A percentile compares a stretch with the other conserved stretches of the same genome.
These are phyloP conservation scores for Flaveria bidentis DNA, from an alignment of 129 eudicot species.

Conservation along the genomic window DNA sequence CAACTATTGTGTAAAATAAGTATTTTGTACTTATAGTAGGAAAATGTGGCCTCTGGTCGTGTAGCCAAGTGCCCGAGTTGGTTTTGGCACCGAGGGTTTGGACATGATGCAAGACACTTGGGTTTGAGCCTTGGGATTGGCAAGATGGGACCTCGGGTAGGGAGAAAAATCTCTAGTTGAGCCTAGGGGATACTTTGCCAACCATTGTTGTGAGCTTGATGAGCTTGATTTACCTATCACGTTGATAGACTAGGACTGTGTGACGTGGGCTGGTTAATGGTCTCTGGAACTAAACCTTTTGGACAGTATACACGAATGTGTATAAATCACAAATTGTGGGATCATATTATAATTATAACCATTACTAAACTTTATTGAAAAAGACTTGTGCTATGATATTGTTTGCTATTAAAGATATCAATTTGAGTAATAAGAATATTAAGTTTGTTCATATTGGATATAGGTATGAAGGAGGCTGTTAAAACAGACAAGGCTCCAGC, in stretches of 20 bases:
- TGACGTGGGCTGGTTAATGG: background rate
- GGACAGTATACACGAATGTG: background rate
- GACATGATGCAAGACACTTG: background rate
- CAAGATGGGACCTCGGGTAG: background rate
- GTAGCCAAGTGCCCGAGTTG: background rate
- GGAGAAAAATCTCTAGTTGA: background rate
- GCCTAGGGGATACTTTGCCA: background rate
- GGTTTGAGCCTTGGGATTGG: background rate
- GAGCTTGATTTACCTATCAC: too few relatives aligned
- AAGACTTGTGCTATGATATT: background rate
- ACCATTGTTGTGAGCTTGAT: background rate
- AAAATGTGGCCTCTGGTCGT: background rate
- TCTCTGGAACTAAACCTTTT: background rate
- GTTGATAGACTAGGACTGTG: background rate
- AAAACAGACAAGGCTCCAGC: conserved; percentile 93
- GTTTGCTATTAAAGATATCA: background rate
- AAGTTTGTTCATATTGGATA: conserved; percentile 12
- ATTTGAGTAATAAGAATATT: background rate
- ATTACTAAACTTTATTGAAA: background rate
- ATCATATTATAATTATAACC: background rate
- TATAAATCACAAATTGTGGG: background rate
- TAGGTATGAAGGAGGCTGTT: conserved; percentile 84
- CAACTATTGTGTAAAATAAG: background rate
- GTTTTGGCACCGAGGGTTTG: background rate
- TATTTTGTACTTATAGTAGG: background rate